Base-by-base conservation (phyloP, 2,329 filamentous ascomycete genomes). In the Lasiodiplodia sp. region DNA sequence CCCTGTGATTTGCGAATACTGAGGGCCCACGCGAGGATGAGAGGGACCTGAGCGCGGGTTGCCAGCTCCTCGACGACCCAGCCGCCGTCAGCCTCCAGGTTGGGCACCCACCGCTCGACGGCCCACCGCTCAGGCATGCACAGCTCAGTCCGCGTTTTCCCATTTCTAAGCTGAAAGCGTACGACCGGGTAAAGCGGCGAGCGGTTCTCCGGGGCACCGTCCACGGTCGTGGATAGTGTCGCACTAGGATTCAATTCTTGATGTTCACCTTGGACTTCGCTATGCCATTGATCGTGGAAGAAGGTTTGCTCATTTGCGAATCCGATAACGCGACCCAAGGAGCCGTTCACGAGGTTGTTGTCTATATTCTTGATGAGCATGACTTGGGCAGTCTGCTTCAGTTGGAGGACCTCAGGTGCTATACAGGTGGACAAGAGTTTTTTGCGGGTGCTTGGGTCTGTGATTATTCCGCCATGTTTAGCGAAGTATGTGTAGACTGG, bases 1-100 rank as follows among this genome's bases (percentile, higher is more conserved):
- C 88, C 87, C 77, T 91, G 87, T 4, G 25, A 21, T 74, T 89
- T 90, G 74, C 91, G 89, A 2, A 90, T 85, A 0, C 85, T 90
- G 72, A 90, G 84, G 0, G 89, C 89, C 86, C 88, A 91, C 0
- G 85, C 89, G 0, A 87, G 80, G 1, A 83, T 77, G 0, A 91
- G 80, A 0, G 89, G 89, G 6, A 91, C 83, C 73, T 91, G 88
- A 0, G 87, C 88, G n/a, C 89, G 81, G 0, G 81, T 80, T 0
- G 90, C 73, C 1, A 85, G 72, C 44, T 81, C 84, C 70, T 65
- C 62, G 31, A 65, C 62, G 14, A 4, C 14, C 31, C 37, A 65
- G 12, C 23, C 28, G 31, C 12, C 10, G 21, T 44, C 21, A 0
- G 2, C 4, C 21, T 21, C 21, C 2, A 31, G 21, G 3, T 55